phyloP scores from a whole-genome alignment of 805 yeast species.

The Pichia cabralensis region DNA sequence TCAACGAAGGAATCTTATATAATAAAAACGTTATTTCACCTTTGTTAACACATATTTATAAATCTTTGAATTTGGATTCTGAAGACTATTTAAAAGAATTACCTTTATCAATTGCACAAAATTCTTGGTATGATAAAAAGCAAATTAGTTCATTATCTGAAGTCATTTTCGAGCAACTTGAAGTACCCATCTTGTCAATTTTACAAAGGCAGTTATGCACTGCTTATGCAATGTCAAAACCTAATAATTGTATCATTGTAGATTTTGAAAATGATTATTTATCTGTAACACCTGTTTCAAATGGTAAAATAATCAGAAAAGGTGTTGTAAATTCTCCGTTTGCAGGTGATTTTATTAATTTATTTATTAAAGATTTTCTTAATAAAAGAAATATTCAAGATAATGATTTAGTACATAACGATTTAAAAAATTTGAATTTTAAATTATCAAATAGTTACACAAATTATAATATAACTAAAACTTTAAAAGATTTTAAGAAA shows the following conservation, averaged over 20 bases:
- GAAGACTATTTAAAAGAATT: constrained; percentile 36
- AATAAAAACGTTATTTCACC: constrained; percentile 63
- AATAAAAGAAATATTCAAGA: too few relatives aligned
- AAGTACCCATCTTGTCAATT: constrained; percentile 69
- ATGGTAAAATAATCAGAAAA: constrained; percentile 61
- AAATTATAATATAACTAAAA: constrained; percentile 15
- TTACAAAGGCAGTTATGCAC: constrained; percentile 71
- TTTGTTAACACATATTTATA: constrained; percentile 61
- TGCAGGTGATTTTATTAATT: constrained; percentile 79
- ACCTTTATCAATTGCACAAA: constrained; percentile 50
- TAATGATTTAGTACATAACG: constrained; percentile 3
- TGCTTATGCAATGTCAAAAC: constrained; percentile 65
- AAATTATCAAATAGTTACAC: neutral
- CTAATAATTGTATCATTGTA: constrained; percentile 63
- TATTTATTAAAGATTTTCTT: constrained; percentile 45
- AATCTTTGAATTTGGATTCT: constrained; percentile 38
- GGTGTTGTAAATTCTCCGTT: constrained; percentile 57
- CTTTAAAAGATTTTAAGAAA: constrained; percentile 40
- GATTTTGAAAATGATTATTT: constrained; percentile 69
- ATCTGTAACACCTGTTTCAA: constrained; percentile 66
- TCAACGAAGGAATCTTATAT: constrained; percentile 55
- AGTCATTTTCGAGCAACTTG: constrained; percentile 62
- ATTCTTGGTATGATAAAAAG: constrained; percentile 58
- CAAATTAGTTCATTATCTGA: constrained; percentile 51
- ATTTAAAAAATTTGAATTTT: neutral